Evolutionary conservation across 352 stramenopile species (phyloP).

Genomic region (Pythium plurisporium): DNA sequence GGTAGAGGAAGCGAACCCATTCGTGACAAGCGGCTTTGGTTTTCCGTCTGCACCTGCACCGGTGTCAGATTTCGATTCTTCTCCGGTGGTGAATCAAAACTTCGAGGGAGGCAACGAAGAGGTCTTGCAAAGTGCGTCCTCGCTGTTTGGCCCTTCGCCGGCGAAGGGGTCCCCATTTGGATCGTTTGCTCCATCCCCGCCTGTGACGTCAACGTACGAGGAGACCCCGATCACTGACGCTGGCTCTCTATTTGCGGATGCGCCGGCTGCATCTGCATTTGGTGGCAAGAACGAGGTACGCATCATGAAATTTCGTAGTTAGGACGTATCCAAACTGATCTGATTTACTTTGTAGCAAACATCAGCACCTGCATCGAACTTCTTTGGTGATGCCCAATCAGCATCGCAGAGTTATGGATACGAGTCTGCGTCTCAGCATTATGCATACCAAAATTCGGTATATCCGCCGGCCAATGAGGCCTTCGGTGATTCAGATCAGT

Average conservation of each 20-base stretch:
- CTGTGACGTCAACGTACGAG: conserved; percentile 5
- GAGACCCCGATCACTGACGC: conserved; percentile 53
- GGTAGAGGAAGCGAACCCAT: conserved; percentile 35
- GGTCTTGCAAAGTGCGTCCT: conserved; percentile 39
- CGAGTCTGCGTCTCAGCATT: not conserved
- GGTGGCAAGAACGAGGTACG: conserved; percentile 21
- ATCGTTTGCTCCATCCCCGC: conserved; percentile 25
- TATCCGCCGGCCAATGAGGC: not conserved
- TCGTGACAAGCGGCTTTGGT: conserved; percentile 28
- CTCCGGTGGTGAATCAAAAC: not conserved
- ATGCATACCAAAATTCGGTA: not conserved
- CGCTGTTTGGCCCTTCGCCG: conserved; percentile 55
- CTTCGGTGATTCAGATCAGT: not conserved
- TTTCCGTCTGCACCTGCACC: conserved; percentile 22
- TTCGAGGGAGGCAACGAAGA: conserved; percentile 1
- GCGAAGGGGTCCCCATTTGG: conserved; percentile 46
- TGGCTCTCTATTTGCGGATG: conserved; percentile 51
- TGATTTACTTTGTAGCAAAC: conserved; percentile 11
- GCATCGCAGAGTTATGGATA: conserved; percentile 1
- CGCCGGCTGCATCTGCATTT: conserved; percentile 30
- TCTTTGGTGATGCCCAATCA: conserved; percentile 6
- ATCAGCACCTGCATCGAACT: conserved; percentile 10
- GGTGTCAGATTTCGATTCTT: conserved; percentile 5
- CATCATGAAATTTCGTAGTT: too few species aligned
- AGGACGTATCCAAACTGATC: too few species aligned